These are phyloP conservation scores for Gracilaria gracilis DNA, from an alignment of 23 red algal genomes.

Conservation along the genomic window DNA sequence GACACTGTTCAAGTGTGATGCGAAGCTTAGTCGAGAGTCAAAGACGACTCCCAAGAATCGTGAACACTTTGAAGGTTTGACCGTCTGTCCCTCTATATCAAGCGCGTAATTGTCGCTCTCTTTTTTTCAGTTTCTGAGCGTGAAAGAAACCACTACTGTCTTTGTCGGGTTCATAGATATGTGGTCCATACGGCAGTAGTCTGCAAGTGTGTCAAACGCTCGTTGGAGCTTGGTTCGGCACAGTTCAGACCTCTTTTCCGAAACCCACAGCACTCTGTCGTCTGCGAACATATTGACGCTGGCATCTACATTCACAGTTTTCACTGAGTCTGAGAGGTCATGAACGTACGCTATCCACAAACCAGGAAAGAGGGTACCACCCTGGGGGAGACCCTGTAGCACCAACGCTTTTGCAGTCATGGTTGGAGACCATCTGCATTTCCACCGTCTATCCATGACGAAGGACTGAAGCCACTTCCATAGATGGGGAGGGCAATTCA, in stretches of 20 bases:
- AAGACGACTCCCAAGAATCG: too few species aligned
- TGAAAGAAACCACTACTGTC: neutral
- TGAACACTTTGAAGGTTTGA: too few species aligned
- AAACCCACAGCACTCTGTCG: neutral
- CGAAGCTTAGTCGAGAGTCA: too few species aligned
- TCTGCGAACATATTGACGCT: neutral
- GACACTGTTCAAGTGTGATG: too few species aligned
- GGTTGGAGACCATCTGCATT: neutral
- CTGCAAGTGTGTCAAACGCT: neutral
- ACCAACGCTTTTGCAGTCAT: neutral
- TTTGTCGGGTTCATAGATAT: slow-evolving; percentile 10
- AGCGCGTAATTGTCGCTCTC: too few species aligned
- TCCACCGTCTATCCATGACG: neutral
- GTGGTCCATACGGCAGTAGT: neutral
- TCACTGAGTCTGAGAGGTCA: neutral
- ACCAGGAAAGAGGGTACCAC: neutral
- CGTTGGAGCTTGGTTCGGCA: neutral
- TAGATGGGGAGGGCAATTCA: neutral
- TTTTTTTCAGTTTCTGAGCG: neutral
- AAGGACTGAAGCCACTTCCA: neutral
- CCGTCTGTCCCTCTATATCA: too few species aligned
- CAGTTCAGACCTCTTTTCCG: neutral
- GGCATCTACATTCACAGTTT: neutral
- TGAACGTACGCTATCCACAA: neutral
- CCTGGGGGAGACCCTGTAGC: neutral